A percentile compares a stretch with the other conserved stretches of the same genome.
Evolutionary conservation across 2,329 filamentous ascomycete genomes (phyloP).

Genomic region (Rutstroemia sp.): DNA sequence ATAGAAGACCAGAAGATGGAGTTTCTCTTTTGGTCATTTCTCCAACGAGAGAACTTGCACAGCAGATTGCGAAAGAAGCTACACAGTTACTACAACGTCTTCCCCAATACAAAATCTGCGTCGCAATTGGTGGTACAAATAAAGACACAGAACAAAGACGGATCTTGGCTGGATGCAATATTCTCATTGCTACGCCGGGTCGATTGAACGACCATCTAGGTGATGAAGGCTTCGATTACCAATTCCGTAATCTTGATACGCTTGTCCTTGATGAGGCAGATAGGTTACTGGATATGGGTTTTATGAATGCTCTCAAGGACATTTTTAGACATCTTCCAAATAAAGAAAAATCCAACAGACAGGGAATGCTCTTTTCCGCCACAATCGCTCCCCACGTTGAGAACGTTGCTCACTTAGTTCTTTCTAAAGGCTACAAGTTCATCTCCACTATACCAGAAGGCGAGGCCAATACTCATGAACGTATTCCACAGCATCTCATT

Average conservation of each 20-base stretch:
- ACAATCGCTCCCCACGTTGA: slow-evolving; percentile 84
- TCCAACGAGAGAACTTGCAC: slow-evolving; percentile 73
- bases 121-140: slow-evolving; percentile 86
- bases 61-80: slow-evolving; percentile 77
- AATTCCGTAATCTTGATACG: slow-evolving; percentile 63
- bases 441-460: slow-evolving; percentile 80
- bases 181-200: slow-evolving; percentile 86
- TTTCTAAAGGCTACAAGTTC: slow-evolving; percentile 73
- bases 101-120: slow-evolving; percentile 45
- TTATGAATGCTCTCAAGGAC: slow-evolving; percentile 55
- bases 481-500: slow-evolving; percentile 74
- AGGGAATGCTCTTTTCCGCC: slow-evolving; percentile 93
- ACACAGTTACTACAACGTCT: slow-evolving; percentile 30
- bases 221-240: slow-evolving; percentile 39
- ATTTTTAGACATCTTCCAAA: slow-evolving; percentile 59
- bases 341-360: slow-evolving; percentile 56
- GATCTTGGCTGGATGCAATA: slow-evolving; percentile 74
- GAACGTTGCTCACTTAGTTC: slow-evolving; percentile 70
- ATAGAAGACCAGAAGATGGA: slow-evolving; percentile 23
- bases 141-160: slow-evolving; percentile 61
- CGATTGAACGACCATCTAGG: slow-evolving; percentile 70
- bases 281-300: slow-evolving; percentile 95
- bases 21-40: slow-evolving; percentile 68
- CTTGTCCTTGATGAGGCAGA: slow-evolving; percentile 96
- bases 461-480: slow-evolving; percentile 77